Percentiles rank a stretch among this genome's conserved stretches.
phyloP scores from a whole-genome alignment of 139 green algal species.

The Eudorina sp. region DNA sequence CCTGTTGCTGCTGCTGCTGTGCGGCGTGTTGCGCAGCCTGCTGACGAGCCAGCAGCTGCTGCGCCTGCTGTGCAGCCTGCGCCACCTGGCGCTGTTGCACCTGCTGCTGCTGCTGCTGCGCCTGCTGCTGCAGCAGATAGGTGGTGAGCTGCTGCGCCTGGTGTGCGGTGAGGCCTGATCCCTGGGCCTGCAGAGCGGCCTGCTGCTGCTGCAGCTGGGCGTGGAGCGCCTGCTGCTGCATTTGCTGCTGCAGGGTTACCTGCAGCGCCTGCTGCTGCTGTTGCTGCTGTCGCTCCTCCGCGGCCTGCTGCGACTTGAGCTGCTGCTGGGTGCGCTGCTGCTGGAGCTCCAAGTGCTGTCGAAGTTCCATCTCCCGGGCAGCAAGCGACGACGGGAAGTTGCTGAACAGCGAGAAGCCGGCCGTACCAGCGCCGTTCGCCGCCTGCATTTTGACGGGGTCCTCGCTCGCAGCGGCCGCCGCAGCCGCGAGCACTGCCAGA shows the following conservation, averaged over 20 bases:
- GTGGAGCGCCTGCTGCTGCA: neutral
- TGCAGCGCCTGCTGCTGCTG: conserved; percentile 18
- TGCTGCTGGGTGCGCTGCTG: conserved; percentile 39
- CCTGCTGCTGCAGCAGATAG: conserved; percentile 32
- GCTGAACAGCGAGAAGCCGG: conserved; percentile 35
- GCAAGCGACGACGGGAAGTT: neutral
- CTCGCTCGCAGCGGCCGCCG: conserved; percentile 10
- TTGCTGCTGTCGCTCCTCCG: conserved; percentile 25
- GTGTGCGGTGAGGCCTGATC: conserved; percentile 6
- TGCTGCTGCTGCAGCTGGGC: conserved; percentile 14
- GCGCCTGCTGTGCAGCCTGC: conserved; percentile 27
- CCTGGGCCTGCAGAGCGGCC: conserved; percentile 17
- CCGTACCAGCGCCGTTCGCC: neutral
- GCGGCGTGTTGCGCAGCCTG: conserved; percentile 3
- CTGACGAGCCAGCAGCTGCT: conserved; percentile 37
- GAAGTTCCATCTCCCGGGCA: conserved; percentile 3
- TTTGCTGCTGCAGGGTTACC: conserved; percentile 16
- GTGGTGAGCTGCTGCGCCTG: conserved; percentile 29
- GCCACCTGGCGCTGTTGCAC: conserved; percentile 2
- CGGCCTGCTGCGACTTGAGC: conserved; percentile 34
- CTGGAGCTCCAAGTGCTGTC: conserved; percentile 39
- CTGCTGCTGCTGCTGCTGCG: conserved; percentile 32
- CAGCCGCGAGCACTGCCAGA: conserved; percentile 27
- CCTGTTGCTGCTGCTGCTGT: conserved; percentile 18
- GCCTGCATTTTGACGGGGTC: neutral